A percentile compares a stretch with the other conserved stretches of the same genome.
Evolutionary conservation across 352 stramenopile genomes (phyloP).

Genomic region (Phytopythium mirpurense): DNA sequence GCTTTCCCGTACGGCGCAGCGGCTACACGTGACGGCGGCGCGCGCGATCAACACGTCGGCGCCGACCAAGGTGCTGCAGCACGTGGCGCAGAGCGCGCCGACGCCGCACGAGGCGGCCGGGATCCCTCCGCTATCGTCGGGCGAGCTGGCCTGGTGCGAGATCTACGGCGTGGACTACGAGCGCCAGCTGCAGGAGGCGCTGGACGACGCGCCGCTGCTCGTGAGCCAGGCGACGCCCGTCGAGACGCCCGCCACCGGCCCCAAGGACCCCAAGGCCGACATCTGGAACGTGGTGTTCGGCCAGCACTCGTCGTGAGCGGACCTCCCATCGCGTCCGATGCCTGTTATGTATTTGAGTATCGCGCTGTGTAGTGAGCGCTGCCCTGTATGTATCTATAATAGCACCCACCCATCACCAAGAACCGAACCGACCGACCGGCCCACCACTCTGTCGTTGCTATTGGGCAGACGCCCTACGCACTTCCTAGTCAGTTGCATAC

Average conservation of each 20-base stretch:
- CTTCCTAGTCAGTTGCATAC: no score
- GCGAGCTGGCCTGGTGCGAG: slow-evolving; percentile 68
- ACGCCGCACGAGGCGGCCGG: slow-evolving; percentile 9
- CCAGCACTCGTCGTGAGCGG: slow-evolving; percentile 15
- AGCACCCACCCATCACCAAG: no score
- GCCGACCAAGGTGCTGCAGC: slow-evolving; percentile 29
- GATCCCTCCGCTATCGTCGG: slow-evolving; percentile 28
- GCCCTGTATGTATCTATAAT: slow-evolving; percentile 3
- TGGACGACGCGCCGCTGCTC: slow-evolving; percentile 44
- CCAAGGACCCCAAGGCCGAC: slow-evolving; percentile 30
- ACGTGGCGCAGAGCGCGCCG: slow-evolving; percentile 13
- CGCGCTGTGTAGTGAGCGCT: neutral
- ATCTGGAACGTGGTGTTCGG: slow-evolving; percentile 54
- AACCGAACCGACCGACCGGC: no score
- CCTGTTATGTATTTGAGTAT: slow-evolving; percentile 6
- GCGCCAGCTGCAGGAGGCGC: slow-evolving; percentile 52
- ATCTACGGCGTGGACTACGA: slow-evolving; percentile 77
- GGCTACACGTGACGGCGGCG: slow-evolving; percentile 18
- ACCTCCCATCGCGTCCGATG: no score
- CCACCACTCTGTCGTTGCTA: no score
- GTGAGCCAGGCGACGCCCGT: slow-evolving; percentile 22
- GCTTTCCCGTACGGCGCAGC: slow-evolving; percentile 21
- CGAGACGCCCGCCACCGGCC: neutral
- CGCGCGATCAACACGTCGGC: slow-evolving; percentile 28
- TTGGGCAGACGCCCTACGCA: no score